Percentiles rank a stretch among this genome's conserved stretches.
Conservation (phyloP, 192 early-diverging fungal genomes). For the Chytriomyces hyalinus region DNA sequence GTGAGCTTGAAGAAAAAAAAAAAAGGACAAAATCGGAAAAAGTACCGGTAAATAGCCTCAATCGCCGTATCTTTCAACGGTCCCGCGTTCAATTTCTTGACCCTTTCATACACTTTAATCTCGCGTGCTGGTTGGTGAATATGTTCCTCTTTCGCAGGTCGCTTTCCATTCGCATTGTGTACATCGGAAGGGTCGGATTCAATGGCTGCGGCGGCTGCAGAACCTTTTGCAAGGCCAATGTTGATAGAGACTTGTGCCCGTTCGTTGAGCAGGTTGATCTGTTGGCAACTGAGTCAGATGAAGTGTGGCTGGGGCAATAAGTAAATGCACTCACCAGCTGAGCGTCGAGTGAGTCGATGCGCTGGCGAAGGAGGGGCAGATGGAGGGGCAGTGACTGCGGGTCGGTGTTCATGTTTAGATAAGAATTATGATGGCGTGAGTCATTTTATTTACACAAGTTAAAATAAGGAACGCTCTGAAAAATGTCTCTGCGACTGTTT, state of each 20-base stretch:
- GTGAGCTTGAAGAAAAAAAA: neutral
- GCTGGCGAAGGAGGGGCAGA: constrained; percentile 26
- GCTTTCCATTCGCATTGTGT: neutral
- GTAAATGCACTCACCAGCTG: constrained; percentile 55
- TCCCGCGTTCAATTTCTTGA: constrained; percentile 72
- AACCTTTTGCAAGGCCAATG: constrained; percentile 66
- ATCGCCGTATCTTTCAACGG: constrained; percentile 74
- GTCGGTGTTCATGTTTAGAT: constrained; percentile 2
- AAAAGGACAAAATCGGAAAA: neutral
- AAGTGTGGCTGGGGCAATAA: neutral
- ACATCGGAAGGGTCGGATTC: too few relatives aligned
- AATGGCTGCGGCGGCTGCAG: neutral
- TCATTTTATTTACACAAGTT: neutral
- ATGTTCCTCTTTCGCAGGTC: constrained; percentile 22
- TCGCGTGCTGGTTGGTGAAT: constrained; percentile 75
- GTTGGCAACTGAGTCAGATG: neutral
- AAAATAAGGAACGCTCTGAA: neutral
- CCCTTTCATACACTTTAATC: constrained; percentile 76
- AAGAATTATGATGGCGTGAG: too few relatives aligned
- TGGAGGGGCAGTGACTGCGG: constrained; percentile 1
- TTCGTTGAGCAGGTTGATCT: constrained; percentile 72
- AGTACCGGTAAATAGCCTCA: constrained; percentile 67
- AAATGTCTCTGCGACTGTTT: constrained; percentile 39
- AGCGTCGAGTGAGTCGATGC: constrained; percentile 76
- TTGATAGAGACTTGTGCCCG: constrained; percentile 79